Evolutionary conservation across 768 basidiomycete species (phyloP).

Genomic region (Termitomyces sp.): DNA sequence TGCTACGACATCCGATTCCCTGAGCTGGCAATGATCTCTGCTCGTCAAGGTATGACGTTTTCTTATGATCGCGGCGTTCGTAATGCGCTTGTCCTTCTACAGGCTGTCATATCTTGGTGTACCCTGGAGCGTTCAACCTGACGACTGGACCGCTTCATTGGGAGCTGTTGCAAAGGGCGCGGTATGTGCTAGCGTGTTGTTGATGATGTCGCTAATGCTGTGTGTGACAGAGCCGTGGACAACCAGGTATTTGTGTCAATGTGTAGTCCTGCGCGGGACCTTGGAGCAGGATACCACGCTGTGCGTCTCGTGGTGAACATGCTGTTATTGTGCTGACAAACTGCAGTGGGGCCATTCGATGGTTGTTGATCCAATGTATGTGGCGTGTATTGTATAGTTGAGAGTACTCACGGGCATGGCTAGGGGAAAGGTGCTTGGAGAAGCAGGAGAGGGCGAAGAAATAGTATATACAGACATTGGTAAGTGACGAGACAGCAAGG

Average conservation of each 20-base stretch:
- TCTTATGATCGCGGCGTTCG: neutral
- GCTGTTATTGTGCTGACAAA: neutral
- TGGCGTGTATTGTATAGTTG: conserved; percentile 2
- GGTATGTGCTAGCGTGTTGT: conserved; percentile 41
- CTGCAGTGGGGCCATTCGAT: conserved; percentile 84
- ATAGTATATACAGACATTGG: conserved; percentile 82
- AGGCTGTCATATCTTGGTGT: conserved; percentile 87
- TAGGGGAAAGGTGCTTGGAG: conserved; percentile 70
- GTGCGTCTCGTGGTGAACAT: conserved; percentile 34
- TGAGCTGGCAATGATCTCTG: conserved; percentile 87
- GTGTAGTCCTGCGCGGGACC: conserved; percentile 91
- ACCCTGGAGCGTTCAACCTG: conserved; percentile 92
- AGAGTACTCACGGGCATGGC: conserved; percentile 4
- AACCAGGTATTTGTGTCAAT: conserved; percentile 96
- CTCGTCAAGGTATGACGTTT: conserved; percentile 60
- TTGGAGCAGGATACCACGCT: conserved; percentile 82
- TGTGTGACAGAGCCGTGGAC: conserved; percentile 73
- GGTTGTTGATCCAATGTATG: conserved; percentile 87
- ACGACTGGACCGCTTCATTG: conserved; percentile 97
- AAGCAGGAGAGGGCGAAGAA: conserved; percentile 71
- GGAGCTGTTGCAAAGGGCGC: conserved; percentile 83
- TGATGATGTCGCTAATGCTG: neutral
- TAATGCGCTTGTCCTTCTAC: neutral
- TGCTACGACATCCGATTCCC: conserved; percentile 97
- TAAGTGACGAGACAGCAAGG: conserved; percentile 28